Conservation (phyloP, 129 eudicot genomes). For the Flaveria ramosissima region DNA sequence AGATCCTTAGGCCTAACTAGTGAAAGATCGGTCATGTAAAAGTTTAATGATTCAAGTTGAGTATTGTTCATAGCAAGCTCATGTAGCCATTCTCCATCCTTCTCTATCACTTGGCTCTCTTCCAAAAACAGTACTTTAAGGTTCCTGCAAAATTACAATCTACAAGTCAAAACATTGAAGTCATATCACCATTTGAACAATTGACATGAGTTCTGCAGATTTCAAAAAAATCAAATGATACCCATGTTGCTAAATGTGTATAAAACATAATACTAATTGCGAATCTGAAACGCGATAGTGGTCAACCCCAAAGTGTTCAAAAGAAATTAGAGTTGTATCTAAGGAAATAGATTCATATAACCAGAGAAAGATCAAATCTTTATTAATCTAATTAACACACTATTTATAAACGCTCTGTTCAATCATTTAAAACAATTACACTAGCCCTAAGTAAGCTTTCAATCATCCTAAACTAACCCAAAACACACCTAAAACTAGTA, state of each 20-base stretch:
- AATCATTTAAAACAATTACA: too few relatives aligned
- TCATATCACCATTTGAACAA: background rate
- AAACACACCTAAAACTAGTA: too few relatives aligned
- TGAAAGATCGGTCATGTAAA: constrained; percentile 71
- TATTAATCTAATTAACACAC: background rate
- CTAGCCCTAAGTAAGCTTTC: too few relatives aligned
- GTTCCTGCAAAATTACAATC: constrained; percentile 47
- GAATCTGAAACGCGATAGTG: too few relatives aligned
- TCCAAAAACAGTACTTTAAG: constrained; percentile 63
- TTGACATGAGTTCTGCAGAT: too few relatives aligned
- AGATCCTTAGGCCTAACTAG: constrained; percentile 53
- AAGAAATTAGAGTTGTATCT: background rate
- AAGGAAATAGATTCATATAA: background rate
- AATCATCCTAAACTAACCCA: too few relatives aligned
- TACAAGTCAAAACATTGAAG: background rate
- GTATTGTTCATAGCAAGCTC: constrained; percentile 77
- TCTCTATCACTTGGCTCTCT: constrained; percentile 60
- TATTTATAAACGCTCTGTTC: too few relatives aligned
- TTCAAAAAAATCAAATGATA: background rate
- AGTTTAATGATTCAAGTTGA: constrained; percentile 65
- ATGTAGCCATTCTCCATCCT: constrained; percentile 75
- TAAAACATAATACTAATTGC: too few relatives aligned
- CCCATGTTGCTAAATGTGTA: too few relatives aligned
- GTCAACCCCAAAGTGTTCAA: background rate
- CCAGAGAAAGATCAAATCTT: constrained; percentile 12